Percentiles rank a stretch among this genome's conserved stretches.
Evolutionary conservation across 2,329 filamentous ascomycete species (phyloP).

Genomic region (Alternaria sp.): DNA sequence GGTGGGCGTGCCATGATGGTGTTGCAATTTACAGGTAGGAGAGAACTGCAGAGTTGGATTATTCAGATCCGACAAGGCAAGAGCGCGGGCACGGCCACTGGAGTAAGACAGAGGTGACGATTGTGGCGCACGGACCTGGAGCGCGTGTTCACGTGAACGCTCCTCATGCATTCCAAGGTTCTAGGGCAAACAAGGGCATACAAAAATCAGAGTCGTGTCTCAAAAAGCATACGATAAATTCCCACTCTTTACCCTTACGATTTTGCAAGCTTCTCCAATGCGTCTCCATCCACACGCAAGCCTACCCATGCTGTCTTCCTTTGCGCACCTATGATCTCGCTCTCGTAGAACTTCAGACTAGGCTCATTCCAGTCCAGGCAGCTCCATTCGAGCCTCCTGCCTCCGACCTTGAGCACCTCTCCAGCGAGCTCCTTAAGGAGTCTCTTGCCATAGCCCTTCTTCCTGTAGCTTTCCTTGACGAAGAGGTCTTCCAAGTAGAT

Average conservation of each 20-base stretch:
- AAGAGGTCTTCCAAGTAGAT: slow-evolving; percentile 96
- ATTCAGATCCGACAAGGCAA: no score
- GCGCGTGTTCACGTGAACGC: no score
- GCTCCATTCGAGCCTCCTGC: slow-evolving; percentile 83
- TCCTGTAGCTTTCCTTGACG: slow-evolving; percentile 73
- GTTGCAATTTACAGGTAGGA: no score
- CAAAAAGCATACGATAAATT: neutral
- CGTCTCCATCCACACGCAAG: slow-evolving; percentile 75
- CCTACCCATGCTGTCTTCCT: slow-evolving; percentile 75
- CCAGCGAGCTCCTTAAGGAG: slow-evolving; percentile 79
- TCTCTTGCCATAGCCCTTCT: slow-evolving; percentile 78
- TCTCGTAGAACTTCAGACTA: slow-evolving; percentile 80
- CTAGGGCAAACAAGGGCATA: neutral
- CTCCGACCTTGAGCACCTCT: slow-evolving; percentile 75
- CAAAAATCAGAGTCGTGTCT: neutral
- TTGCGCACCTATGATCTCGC: slow-evolving; percentile 64
- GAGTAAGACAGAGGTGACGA: no score
- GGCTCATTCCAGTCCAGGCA: slow-evolving; percentile 94
- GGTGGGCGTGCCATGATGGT: no score
- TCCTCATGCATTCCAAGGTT: no score
- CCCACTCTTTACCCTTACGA: neutral
- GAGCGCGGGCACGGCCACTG: no score
- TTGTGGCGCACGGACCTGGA: no score
- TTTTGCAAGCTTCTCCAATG: slow-evolving; percentile 63
- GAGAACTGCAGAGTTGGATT: no score